Evolutionary conservation across 1,284 basidiomycete genomes (phyloP), one percentile per base, ranked within the genome.

Genomic region (Trichosporon ovoides): DNA sequence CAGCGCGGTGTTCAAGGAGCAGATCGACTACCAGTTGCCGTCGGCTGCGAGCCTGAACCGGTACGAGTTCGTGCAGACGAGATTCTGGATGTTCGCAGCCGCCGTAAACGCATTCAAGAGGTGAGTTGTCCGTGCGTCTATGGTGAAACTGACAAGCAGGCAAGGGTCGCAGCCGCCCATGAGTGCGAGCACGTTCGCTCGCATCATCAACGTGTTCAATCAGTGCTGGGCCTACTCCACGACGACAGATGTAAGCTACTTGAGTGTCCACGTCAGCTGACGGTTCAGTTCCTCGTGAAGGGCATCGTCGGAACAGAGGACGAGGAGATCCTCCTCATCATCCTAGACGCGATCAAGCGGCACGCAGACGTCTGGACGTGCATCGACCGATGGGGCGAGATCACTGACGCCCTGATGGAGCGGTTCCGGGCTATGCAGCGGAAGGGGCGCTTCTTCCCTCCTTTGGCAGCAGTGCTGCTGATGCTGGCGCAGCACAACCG

Each of bases 331-430:
- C 60, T 76, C 14, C 57, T 66, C 20, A 61, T 73, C 46, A 67
- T 69, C 20, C 60, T 74, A 20, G 73, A 76, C 53, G 68, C 65
- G 12, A 59, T 75, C 14, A 62, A 64, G 49, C 66, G 74, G 10
- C 69, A 72, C 40, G 74, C 70, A 9, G 73, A 75, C 52, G 64
- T 68, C 2, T 76, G 73, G 73, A 76, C 74, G 1, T 68, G 72
- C 1, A 74, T 72, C 55, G 74, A 76, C 59, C 65, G 71, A 7
- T 75, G 73, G 73, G 60, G 55, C 7, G 60, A 66, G 35, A 58
- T 76, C 31, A 66, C 67, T 6, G 64, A 70, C 36, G 72, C 68
- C 5, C 58, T 75, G 24, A 64, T 76, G 56, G 66, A 70, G 35
- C 62, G 69, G 20, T 68, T 71, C 57, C 66, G 69, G 20, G 43